phyloP scores from a whole-genome alignment of 345 rosid genomes.

The Conringia planisiliqua region DNA sequence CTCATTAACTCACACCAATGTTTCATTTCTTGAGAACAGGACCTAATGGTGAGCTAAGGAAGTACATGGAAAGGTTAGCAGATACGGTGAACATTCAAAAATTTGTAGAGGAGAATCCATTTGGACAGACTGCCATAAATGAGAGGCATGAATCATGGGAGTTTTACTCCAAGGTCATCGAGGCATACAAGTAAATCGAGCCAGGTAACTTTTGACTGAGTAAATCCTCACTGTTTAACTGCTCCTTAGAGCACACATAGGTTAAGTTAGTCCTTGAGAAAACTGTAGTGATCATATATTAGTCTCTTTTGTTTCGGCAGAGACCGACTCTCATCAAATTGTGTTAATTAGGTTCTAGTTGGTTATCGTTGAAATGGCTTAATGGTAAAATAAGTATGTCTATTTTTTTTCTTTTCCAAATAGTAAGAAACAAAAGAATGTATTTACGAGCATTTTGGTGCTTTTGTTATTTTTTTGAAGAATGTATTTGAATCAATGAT shows the following conservation, averaged over 20 bases:
- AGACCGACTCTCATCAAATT: background rate
- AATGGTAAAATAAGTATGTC: background rate
- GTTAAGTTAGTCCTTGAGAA: background rate
- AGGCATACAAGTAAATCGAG: background rate
- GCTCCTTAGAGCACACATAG: background rate
- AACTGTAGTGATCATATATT: background rate
- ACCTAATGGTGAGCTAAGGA: constrained; percentile 63
- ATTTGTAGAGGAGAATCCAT: constrained; percentile 60
- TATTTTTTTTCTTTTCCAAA: background rate
- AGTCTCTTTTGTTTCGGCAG: background rate
- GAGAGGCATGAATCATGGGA: constrained; percentile 50
- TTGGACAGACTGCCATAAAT: constrained; percentile 67
- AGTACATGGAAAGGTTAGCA: constrained; percentile 59
- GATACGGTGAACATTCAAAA: constrained; percentile 50
- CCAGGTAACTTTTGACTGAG: background rate
- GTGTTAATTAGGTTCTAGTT: background rate
- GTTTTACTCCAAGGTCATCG: constrained; percentile 44
- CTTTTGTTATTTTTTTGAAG: too few species aligned
- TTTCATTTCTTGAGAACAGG: constrained; percentile 43
- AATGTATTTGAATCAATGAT: background rate
- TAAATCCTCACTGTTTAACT: background rate
- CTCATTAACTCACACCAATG: background rate
- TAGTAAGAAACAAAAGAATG: background rate
- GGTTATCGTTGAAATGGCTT: background rate
- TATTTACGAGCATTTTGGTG: background rate